phyloP scores from a whole-genome alignment of 148 eudicot species.

The Silene uniflora region DNA sequence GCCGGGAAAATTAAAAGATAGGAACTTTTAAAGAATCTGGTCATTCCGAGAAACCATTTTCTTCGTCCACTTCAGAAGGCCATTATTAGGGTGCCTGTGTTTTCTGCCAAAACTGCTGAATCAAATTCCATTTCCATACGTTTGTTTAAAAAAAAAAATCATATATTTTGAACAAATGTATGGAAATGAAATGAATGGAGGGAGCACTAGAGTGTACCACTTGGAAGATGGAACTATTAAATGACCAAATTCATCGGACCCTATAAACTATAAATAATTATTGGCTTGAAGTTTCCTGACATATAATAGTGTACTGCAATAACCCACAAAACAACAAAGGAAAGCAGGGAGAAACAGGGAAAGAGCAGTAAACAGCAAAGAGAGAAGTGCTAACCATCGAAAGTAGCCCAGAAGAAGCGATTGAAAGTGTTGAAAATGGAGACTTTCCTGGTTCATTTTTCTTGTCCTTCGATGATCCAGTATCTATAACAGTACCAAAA shows the following conservation, averaged over 20 bases:
- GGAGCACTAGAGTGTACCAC: too few relatives aligned
- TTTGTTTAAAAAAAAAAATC: too few relatives aligned
- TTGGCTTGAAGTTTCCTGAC: background rate
- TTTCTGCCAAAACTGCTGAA: background rate
- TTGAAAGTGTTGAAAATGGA: slow-evolving; percentile 66
- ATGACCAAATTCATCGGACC: background rate
- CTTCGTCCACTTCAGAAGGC: background rate
- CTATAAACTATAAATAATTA: background rate
- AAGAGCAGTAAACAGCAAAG: slow-evolving; percentile 2
- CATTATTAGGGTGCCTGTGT: background rate
- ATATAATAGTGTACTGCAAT: background rate
- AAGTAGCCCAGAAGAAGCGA: slow-evolving; percentile 43
- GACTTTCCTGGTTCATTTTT: slow-evolving; percentile 48
- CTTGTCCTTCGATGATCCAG: slow-evolving; percentile 34
- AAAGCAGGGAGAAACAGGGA: background rate
- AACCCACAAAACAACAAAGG: background rate
- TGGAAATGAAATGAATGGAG: too few relatives aligned
- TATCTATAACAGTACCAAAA: slow-evolving; percentile 61
- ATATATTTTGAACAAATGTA: too few relatives aligned
- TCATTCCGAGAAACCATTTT: background rate
- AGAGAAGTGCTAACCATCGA: slow-evolving; percentile 46
- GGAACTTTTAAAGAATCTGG: too few relatives aligned
- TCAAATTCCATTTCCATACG: too few relatives aligned
- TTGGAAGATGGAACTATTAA: background rate
- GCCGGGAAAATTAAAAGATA: too few relatives aligned